phyloP scores from a whole-genome alignment of 2,329 filamentous ascomycete genomes.

The Colletotrichum tropicale region DNA sequence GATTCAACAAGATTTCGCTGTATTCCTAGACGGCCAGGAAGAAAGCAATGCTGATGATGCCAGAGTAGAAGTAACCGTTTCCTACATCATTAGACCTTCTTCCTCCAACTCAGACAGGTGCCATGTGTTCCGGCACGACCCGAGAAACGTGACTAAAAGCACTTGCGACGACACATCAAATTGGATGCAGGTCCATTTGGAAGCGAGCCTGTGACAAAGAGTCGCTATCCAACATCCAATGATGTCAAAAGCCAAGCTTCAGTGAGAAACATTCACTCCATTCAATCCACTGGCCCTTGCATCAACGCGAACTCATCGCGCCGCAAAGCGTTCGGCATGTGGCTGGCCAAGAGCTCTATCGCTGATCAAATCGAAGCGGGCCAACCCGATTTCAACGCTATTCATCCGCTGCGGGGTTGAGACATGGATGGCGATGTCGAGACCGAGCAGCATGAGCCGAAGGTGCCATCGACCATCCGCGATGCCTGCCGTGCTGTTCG shows the following conservation, averaged over 20 bases:
- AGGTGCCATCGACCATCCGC: not conserved
- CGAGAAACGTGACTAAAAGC: not conserved
- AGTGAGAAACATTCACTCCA: not conserved
- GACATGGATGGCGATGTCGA: not conserved
- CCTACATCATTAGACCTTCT: fast-evolving
- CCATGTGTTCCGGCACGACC: not conserved
- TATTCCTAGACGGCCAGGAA: not conserved
- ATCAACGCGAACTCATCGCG: not conserved
- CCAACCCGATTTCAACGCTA: not conserved
- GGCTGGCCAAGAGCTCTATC: not conserved
- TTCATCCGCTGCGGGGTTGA: not conserved
- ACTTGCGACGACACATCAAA: not conserved
- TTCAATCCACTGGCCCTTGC: not conserved
- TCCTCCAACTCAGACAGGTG: not conserved
- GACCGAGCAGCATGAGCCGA: not conserved
- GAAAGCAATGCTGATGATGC: fast-evolving
- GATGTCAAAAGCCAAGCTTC: not conserved
- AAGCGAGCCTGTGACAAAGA: not conserved
- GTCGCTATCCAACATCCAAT: not conserved
- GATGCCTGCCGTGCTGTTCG: not conserved
- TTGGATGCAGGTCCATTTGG: not conserved
- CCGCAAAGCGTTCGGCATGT: not conserved
- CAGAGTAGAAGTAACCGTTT: not conserved
- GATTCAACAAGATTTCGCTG: not conserved
- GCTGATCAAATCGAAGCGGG: not conserved